phyloP scores from a whole-genome alignment of 148 eudicot species.

The Chenopodium suecicum region DNA sequence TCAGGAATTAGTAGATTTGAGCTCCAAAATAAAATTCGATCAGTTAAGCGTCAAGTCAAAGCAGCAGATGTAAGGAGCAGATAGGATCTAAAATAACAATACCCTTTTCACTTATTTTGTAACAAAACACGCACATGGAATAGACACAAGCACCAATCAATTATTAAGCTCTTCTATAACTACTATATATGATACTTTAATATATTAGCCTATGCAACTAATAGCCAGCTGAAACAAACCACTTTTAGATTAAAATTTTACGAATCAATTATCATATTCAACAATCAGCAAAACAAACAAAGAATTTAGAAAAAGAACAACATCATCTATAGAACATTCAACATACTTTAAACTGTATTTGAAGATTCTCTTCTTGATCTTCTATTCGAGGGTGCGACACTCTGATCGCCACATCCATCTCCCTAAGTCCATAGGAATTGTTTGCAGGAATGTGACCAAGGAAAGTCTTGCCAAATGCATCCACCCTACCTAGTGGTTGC shows the following conservation, averaged over 20 bases:
- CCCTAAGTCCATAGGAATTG: slow-evolving; percentile 29
- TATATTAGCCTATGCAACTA: background rate
- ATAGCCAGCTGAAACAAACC: background rate
- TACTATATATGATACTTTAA: background rate
- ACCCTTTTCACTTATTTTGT: too few relatives aligned
- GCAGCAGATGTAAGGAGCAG: too few relatives aligned
- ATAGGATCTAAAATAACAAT: too few relatives aligned
- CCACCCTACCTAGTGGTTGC: slow-evolving; percentile 18
- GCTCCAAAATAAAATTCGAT: too few relatives aligned
- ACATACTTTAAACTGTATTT: slow-evolving; percentile 26
- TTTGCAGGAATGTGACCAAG: slow-evolving; percentile 21
- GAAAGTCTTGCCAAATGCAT: slow-evolving; percentile 33
- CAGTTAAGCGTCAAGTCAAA: too few relatives aligned
- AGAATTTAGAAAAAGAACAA: background rate
- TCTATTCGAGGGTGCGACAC: slow-evolving; percentile 22
- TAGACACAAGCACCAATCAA: background rate
- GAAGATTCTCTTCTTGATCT: slow-evolving; percentile 17
- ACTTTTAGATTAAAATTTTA: background rate
- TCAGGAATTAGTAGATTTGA: too few relatives aligned
- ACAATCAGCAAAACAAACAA: background rate
- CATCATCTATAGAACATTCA: background rate
- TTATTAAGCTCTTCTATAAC: background rate
- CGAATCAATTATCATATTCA: background rate
- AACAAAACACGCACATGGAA: background rate
- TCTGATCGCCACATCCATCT: slow-evolving; percentile 34